Percentiles rank a stretch among this genome's conserved stretches.
phyloP scores from a whole-genome alignment of 352 stramenopile genomes.

The Globisporangium lucens region DNA sequence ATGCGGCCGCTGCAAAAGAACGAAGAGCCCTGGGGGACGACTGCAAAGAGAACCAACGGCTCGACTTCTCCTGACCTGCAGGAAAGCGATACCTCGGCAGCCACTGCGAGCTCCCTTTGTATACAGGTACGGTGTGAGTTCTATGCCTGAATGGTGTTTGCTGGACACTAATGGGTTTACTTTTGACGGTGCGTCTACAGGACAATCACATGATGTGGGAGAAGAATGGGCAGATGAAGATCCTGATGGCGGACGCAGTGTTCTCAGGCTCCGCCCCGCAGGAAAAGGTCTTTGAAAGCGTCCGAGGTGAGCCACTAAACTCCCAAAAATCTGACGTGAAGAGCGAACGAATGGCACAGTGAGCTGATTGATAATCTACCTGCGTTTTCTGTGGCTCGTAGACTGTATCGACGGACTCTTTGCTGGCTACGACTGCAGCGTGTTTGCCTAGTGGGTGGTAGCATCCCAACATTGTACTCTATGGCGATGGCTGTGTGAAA shows the following conservation, averaged over 20 bases:
- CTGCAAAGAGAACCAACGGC: constrained; percentile 2
- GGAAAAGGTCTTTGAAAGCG: constrained; percentile 44
- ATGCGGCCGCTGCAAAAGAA: constrained; percentile 49
- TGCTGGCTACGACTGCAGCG: constrained; percentile 64
- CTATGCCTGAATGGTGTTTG: no score
- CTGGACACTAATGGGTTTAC: no score
- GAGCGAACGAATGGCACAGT: no score
- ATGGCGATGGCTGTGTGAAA: background rate
- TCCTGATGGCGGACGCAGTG: constrained; percentile 48
- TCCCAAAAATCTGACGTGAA: no score
- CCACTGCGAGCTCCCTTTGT: constrained; percentile 22
- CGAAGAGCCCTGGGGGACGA: constrained; percentile 37
- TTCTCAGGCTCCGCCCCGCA: constrained; percentile 38
- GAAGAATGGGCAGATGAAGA: constrained; percentile 65
- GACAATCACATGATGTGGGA: constrained; percentile 53
- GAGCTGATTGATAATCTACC: no score
- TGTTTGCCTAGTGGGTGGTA: constrained; percentile 61
- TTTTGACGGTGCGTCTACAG: constrained; percentile 12
- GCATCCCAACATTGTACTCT: background rate
- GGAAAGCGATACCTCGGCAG: background rate
- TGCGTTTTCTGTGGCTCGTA: constrained; percentile 11
- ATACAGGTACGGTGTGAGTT: constrained; percentile 26
- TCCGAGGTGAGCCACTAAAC: constrained; percentile 35
- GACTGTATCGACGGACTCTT: constrained; percentile 60
- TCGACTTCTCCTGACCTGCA: background rate